A percentile compares a stretch with the other conserved stretches of the same genome.
phyloP scores from a whole-genome alignment of 345 rosid genomes.

The Eucalyptus pauciflora region DNA sequence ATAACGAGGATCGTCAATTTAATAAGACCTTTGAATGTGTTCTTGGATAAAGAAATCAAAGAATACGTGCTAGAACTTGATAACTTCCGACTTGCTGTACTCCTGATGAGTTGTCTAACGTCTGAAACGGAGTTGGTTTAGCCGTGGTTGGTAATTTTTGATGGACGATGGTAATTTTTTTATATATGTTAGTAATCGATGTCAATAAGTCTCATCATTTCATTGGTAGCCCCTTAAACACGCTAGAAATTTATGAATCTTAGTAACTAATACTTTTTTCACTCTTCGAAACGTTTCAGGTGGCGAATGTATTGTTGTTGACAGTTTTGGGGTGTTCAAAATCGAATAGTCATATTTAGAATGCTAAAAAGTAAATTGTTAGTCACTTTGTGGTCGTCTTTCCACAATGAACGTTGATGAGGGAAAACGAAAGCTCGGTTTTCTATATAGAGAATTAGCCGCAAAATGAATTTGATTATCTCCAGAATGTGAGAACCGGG shows the following conservation, averaged over 20 bases:
- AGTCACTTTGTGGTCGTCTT: neutral
- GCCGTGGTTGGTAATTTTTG: neutral
- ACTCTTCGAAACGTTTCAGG: neutral
- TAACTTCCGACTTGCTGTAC: neutral
- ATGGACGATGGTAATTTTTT: neutral
- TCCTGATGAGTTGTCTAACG: neutral
- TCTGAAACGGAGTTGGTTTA: neutral
- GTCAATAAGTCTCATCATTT: neutral
- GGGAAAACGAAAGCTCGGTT: neutral
- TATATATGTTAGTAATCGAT: neutral
- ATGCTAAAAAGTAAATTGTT: neutral
- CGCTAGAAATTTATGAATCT: neutral
- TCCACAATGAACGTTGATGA: neutral
- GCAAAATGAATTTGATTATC: neutral
- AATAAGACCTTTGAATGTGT: neutral
- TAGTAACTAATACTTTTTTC: neutral
- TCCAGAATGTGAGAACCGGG: neutral
- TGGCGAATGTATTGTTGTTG: neutral
- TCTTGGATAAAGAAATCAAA: neutral
- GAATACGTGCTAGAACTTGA: neutral
- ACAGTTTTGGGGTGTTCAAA: neutral
- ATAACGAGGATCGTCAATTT: neutral
- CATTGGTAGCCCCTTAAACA: neutral
- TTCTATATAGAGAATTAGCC: neutral
- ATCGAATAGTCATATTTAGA: neutral